A percentile compares a stretch with the other conserved stretches of the same genome.
Evolutionary conservation across 345 rosid species (phyloP).

Genomic region (Camelina hispida): DNA sequence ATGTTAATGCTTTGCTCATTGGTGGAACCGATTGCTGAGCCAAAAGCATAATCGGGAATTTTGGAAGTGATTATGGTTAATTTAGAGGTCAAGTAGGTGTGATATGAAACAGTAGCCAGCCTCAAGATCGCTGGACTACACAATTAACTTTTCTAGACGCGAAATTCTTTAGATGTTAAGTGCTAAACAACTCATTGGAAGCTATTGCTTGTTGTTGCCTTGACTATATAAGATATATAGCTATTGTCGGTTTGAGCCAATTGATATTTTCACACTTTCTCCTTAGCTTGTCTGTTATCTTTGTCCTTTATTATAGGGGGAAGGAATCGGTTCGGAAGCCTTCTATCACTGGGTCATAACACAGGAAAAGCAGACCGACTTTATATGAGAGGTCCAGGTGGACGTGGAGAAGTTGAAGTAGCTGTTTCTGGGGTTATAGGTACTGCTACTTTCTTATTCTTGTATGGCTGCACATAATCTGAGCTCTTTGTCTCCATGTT

Average conservation of each 20-base stretch:
- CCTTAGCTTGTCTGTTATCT: neutral
- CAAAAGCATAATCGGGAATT: neutral
- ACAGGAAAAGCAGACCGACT: conserved; percentile 83
- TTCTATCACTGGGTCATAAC: conserved; percentile 73
- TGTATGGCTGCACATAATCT: conserved; percentile 22
- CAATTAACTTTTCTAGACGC: neutral
- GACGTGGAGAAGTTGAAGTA: conserved; percentile 98
- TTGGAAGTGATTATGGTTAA: conserved; percentile 4
- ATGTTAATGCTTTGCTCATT: conserved; percentile 1
- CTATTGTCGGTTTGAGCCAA: neutral
- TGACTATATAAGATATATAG: neutral
- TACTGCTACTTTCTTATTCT: conserved; percentile 35
- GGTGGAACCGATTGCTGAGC: conserved; percentile 1
- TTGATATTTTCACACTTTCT: conserved; percentile 5
- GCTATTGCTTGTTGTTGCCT: conserved; percentile 16
- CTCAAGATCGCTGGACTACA: conserved; percentile 7
- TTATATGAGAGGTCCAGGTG: conserved; percentile 98
- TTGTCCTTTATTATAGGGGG: conserved; percentile 57
- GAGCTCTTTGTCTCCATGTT: neutral
- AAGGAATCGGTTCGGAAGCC: conserved; percentile 80
- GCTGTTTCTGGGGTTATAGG: conserved; percentile 96
- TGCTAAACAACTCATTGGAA: conserved; percentile 8
- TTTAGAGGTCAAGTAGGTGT: neutral
- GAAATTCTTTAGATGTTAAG: neutral
- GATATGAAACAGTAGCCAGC: neutral